Evolutionary conservation across 2,329 filamentous ascomycete genomes (phyloP), one percentile per base, ranked within the genome.

Genomic region (Pezicula rhizophila): DNA sequence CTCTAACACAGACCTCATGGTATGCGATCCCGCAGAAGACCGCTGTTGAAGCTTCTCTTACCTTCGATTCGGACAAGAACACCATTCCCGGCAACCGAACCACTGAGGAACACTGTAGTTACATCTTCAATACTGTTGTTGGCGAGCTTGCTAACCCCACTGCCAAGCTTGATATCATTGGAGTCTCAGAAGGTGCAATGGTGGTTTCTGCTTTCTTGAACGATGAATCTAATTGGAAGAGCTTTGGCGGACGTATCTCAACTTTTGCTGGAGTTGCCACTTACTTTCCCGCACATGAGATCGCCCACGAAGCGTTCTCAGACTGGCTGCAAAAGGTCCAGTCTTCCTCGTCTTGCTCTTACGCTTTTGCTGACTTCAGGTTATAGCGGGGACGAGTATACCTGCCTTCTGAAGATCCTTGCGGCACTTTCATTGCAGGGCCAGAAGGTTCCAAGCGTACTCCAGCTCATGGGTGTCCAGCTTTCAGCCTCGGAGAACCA

Each of bases 131-230:
- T 23, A 62, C 78, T 4, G 72, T 91, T 1, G 59, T 93, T 4
- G 68, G 68, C 0, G 65, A 69, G 8, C 52, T 82, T 5, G 67
- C 79, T 0, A 60, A 68, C 0, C 48, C 68, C 0, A 64, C 74
- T 1, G 79, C 81, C 0, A 75, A 73, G 40, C 61, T 95, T 17
- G 82, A 90, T 60, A 63, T 96, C 28, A 73, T 96, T 42, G 87
- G 79, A 1, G 69, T 93, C 14, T 82, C 85, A 2, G 80, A 86
- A 47, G 82, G 82, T 3, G 82, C 81, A 0, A 74, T 82, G 28
- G 68, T 73, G 2, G 70, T 81, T 0, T 66, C 84, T 25, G 60
- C 68, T 12, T 84, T 85, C 53, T 70, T 93, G 8, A 74, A 82
- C 33, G 56, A 73, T 3, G 62, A 78, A 8, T 72, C 70, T 64